Base-by-base conservation (phyloP, 768 basidiomycete genomes). In the Russula sp. region DNA sequence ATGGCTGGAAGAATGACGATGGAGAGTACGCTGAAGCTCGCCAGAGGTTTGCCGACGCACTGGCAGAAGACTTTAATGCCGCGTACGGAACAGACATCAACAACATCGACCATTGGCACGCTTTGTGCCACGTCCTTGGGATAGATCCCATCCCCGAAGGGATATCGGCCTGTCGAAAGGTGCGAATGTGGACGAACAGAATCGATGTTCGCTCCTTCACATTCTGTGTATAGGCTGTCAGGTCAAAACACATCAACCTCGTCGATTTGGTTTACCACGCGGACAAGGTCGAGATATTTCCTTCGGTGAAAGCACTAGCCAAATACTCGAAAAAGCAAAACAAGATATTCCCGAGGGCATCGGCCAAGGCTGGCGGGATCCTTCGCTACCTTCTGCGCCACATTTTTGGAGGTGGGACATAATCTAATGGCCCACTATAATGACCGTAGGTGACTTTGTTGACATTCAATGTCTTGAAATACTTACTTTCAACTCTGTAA, bases 51-150 rank as follows among this genome's bases (percentile, higher is more conserved):
- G 55, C 50, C 27, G 44, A 18, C 11, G 67, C 66, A 34, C 32
- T 69, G 40, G 55, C 55, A 6, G 32, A 6, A 47, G 63, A 70
- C 13, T 70, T 71, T 52, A 64, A 67, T 37, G n/a, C 22, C 39
- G 59, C 39, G 37, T 71, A 59, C 27, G 70, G 70, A 8, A 67
- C 66, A 10, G 57, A 66, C 35, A 51, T 45, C n/a, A 20, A 69
- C 20, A 53, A 61, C 57, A 52, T 70, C 22, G 18, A 52, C 9
- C 48, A 64, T 5, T 68, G 68, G 68, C 47, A 55, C 14, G 44
- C 44, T 35, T 53, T 70, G 2, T 69, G 68, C 47, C 27, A 32
- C 31, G 59, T 62, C 35, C 31, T 66, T 11, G 54, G 59, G 31
- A 61, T 70, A 31, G 50, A 48, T 6, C 67, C 65, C 4, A 16